Evolutionary conservation across 257 asterid species (phyloP), one percentile per base, ranked within the genome.

Genomic region (Forsythia viridissima): DNA sequence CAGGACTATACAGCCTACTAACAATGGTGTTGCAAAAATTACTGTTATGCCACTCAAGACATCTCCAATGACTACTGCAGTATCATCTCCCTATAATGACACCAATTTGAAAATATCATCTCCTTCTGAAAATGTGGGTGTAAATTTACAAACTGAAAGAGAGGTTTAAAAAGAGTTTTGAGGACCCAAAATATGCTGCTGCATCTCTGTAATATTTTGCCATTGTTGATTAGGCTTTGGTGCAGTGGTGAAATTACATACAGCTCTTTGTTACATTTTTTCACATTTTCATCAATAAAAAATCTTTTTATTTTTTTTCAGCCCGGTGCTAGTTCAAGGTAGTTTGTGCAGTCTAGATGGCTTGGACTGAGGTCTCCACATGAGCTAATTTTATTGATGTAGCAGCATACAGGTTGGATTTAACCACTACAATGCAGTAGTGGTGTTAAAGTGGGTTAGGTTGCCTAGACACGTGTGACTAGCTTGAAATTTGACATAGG

Each of bases 101-200:
- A 71, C 55, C 10, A 44, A 40, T 82, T 84, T 80, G 71, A 88
- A 65, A 86, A 79, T 81, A 77, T 76, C 81, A 40, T 67, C 79
- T 57, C 74, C 85, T 48, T 77, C 83, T 42, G 93, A 83, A 80
- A 90, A 92, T 76, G 95, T 90, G 78, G 90, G 82, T 80, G 84
- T 85, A 82, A 88, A 88, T 79, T 84, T 86, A 51, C 82, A 82
- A 78, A 80, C 65, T 55, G 65, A 83, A 83, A 84, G 63, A 69
- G 76, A 78, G 30, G 86, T 80, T 80, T 86, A 73, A 84, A 74
- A 76, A 63, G 77, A 75, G 83, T 55, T 5, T 5, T 30, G 34
- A 83, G 74, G 69, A 70, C 61, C 66, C 78, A 77, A 30, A 73
- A 36, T 80, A 55, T 69, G 80, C 79, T 79, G 82, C 66, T 55